Evolutionary conservation across 2,329 filamentous ascomycete genomes (phyloP).

Genomic region (Pseudocercospora eumusae): DNA sequence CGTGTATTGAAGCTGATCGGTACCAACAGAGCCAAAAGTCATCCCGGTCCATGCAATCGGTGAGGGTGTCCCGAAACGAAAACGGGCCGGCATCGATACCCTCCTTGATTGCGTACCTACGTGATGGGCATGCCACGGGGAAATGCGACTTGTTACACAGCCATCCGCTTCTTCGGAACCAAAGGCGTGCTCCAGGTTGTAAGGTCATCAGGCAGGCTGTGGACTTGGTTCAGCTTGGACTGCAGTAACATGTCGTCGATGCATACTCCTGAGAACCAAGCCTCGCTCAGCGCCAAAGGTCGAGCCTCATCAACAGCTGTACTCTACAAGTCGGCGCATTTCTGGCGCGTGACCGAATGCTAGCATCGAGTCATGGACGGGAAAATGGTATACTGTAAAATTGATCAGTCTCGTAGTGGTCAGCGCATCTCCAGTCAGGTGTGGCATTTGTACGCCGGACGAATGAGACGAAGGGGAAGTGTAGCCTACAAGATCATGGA

Average conservation of each 20-base stretch:
- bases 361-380: neutral
- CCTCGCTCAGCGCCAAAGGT: neutral
- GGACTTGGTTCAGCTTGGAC: neutral
- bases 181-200: neutral
- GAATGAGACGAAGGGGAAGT: slow-evolving; percentile 1
- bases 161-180: neutral
- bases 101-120: slow-evolving; percentile 9
- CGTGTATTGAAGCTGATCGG: slow-evolving; percentile 14
- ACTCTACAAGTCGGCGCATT: neutral
- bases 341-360: neutral
- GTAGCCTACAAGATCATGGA: neutral
- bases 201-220: neutral
- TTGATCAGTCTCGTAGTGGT: neutral
- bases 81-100: slow-evolving; percentile 3
- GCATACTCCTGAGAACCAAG: neutral
- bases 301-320: neutral
- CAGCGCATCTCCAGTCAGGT: neutral
- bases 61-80: slow-evolving; percentile 10
- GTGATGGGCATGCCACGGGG: slow-evolving; percentile 5
- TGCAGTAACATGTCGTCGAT: neutral
- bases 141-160: slow-evolving; percentile 1
- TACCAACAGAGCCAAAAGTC: slow-evolving; percentile 7
- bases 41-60: slow-evolving; percentile 6
- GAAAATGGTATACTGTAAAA: neutral
- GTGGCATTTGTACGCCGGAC: neutral